phyloP scores from a whole-genome alignment of 2,329 filamentous ascomycete genomes.

The Monilinia fructicola region DNA sequence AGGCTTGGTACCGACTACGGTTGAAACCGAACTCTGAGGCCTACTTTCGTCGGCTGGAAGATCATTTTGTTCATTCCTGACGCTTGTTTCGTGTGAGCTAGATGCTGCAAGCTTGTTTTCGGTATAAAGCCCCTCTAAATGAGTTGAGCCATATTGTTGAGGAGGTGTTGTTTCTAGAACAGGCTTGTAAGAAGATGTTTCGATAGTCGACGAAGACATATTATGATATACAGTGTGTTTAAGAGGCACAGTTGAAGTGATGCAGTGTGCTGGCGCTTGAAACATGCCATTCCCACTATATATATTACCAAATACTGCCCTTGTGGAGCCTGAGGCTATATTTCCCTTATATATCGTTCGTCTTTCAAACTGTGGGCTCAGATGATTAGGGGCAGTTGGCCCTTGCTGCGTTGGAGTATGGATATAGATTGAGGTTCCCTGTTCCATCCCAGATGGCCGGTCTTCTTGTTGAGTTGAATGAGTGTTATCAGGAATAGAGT shows the following conservation, averaged over 20 bases:
- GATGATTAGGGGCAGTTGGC: neutral
- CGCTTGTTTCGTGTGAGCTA: neutral
- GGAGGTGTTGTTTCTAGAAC: no score
- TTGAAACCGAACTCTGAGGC: neutral
- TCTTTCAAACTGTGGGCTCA: neutral
- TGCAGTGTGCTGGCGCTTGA: neutral
- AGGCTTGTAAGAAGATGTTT: no score
- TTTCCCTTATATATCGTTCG: neutral
- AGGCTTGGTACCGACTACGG: neutral
- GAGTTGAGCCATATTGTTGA: neutral
- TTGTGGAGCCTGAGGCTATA: neutral
- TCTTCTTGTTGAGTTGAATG: neutral
- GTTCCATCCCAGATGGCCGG: neutral
- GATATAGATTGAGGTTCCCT: neutral
- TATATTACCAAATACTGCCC: no score
- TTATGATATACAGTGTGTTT: neutral
- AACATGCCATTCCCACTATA: neutral
- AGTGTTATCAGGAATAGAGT: neutral
- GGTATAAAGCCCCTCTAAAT: neutral
- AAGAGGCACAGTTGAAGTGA: no score
- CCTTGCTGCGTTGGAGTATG: neutral
- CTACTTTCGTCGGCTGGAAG: neutral
- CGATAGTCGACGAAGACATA: no score
- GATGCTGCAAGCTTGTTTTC: neutral
- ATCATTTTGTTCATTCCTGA: accelerated